Evolutionary conservation across 106 monocot species (phyloP), one percentile per base, ranked within the genome.

Genomic region (Dendrobium huoshanense): DNA sequence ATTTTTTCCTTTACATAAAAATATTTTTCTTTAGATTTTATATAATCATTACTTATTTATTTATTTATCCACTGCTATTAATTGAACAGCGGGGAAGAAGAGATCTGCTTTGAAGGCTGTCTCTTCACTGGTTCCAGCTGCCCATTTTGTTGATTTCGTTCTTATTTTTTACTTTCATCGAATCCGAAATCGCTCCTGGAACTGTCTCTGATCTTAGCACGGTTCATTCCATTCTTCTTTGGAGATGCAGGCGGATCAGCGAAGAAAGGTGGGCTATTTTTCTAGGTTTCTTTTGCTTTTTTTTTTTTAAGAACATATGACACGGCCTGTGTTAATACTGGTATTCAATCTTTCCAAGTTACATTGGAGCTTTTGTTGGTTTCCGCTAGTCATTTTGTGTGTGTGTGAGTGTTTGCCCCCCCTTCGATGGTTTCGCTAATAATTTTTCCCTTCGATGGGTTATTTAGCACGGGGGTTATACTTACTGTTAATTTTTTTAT

Each of bases 221-320:
- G 33, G 5, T 73, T 41, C 41, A 17, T 11, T 20, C 19, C n/a
- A 7, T 74, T 74, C 74, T 41, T 43, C 74, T 74, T 20, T 74
- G 42, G 74, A 20, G 74, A 74, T 74, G 74, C 74, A 74, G 74
- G 74, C 74, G 9, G 74, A 74, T 43, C 74, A 74, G 74, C 43
- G 42, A 20, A 41, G 19, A 74, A 74, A 44, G 74, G 74, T 74
- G 42, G 17, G 0, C 0, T 44, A 19, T 74, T 74, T 74, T 70
- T 37, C 37, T 70, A 31, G 70, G 13, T 70, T 70, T 51, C 15
- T 70, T 31, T 68, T 68, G 11, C 13, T 17, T 37, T 70, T 31
- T 2, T 4, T 70, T 15, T 51, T 51, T 13, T 51, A 51, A 51
- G 51, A 51, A 13, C 15, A 51, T 51, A 51, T 51, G 15, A 45